Base-by-base conservation (phyloP, 1,284 basidiomycete genomes). In the Cryptococcus sp. region DNA sequence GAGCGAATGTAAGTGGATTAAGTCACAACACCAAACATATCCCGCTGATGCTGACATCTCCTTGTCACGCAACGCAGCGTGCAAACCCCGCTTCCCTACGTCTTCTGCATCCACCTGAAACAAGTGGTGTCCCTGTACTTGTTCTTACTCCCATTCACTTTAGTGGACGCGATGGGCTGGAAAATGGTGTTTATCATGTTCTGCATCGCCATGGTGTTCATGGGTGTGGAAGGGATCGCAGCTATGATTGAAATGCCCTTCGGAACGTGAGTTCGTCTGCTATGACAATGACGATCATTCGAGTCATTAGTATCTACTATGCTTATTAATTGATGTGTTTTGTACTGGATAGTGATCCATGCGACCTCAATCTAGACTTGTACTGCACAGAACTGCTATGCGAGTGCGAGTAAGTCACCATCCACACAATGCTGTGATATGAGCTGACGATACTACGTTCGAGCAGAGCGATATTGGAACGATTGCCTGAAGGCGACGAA, bases 191-290 rank as follows among this genome's bases (percentile, higher is more conserved):
- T 88, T n/a, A 82, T 93, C 31, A 22, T 85, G 61, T 54, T 87
- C 91, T 35, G 87, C 89, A 15, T 94, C 78, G 93, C 89, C 4
- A 84, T 94, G 62, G 59, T 57, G 3, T 62, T 62, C 39, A 92
- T 93, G 88, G 92, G 91, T 13, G 88, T 95, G 54, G 93, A 95
- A 79, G 91, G 91, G 11, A 93, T 95, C 62, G 91, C 91, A 0
- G 88, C 92, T 62, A 87, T 93, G 78, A 90, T 93, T 64, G 92
- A 94, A 75, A 89, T 90, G 87, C 92, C 92, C 1, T 82, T 80
- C 60, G 77, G 70, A 54, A 74, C 67, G 70, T 70, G 45, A 64
- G 68, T 68, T 15, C 3, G 5, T 13, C 77, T n/a, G 35, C 47
- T 16, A 42, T 35, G 50, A 15, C 20, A 54, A 54, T 17, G 5